phyloP scores from a whole-genome alignment of 352 stramenopile genomes.

The Globisporangium viniferum region DNA sequence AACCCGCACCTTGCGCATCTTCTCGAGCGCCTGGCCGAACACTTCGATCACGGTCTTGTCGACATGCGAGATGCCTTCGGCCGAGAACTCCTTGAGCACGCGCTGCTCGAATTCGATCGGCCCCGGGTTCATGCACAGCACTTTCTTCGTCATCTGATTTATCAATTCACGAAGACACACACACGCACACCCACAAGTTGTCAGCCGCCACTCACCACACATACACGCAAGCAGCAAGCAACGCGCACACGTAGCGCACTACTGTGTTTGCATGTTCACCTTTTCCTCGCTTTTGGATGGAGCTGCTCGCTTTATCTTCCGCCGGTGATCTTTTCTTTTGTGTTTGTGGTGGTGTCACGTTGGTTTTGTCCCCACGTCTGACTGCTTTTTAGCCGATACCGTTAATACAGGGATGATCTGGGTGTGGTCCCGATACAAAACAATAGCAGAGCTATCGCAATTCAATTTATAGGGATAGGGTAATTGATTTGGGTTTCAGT shows the following conservation, averaged over 20 bases:
- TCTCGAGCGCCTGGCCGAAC: conserved; percentile 74
- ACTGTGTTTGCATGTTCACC: neutral
- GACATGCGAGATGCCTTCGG: conserved; percentile 77
- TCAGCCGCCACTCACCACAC: neutral
- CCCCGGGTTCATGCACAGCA: conserved; percentile 81
- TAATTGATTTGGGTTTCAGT: too few relatives aligned
- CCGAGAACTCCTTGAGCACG: conserved; percentile 66
- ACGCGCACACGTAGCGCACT: neutral
- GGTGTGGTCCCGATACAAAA: too few relatives aligned
- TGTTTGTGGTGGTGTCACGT: conserved; percentile 2
- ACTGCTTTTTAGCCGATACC: neutral
- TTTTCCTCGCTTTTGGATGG: neutral
- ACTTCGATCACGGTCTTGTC: conserved; percentile 76
- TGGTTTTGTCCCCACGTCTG: neutral
- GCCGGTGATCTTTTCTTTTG: neutral
- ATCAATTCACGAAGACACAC: neutral
- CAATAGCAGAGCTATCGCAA: too few relatives aligned
- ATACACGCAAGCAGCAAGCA: neutral
- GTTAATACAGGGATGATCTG: too few relatives aligned
- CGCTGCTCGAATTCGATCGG: conserved; percentile 78
- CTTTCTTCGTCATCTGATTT: conserved; percentile 59
- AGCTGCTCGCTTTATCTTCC: conserved; percentile 3
- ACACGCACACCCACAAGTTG: neutral
- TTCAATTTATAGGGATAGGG: too few relatives aligned
- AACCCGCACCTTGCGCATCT: conserved; percentile 58